Base-by-base conservation (phyloP, 2,329 filamentous ascomycete species). In the Calonectria fujianensis region DNA sequence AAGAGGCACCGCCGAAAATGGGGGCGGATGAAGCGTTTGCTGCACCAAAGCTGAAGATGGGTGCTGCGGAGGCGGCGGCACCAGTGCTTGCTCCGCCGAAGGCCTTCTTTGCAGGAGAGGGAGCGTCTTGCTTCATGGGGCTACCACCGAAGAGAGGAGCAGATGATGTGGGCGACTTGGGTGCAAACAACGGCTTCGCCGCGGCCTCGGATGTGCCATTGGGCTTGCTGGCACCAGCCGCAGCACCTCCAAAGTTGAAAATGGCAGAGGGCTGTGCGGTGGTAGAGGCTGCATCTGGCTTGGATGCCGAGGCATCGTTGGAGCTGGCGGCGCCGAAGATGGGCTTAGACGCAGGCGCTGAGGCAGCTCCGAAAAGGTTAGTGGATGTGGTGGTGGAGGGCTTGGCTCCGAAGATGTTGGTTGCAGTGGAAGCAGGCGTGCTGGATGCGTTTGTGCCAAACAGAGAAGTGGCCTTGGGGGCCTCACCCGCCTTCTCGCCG, bases 111-210 rank as follows among this genome's bases (percentile, higher is more conserved):
- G 83, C 84, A 16, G 84, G 83, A 3, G 85, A 85, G 9, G 83
- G 80, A 8, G 81, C 83, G 72, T 87, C 85, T 72, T 89, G 85
- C 75, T 88, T 87, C 80, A 89, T 86, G 20, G 85, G 85, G 68
- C 86, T 87, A 39, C 85, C 85, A 64, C 82, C 84, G 77, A 89
- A 88, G 74, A 85, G 72, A 27, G 83, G 79, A 27, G 81, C 65
- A 9, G 82, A 78, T 54, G 80, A 69, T 7, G 83, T 74, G 7
- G 83, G 82, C 35, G 85, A 85, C 72, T 84, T 85, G 35, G 84
- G 82, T 11, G 82, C 83, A 69, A 88, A 88, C 18, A 86, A 75
- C 18, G 86, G 83, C 77, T 86, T 87, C 18, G 82, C 65, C 27
- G 79, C 69, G 7, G 82, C 70, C 14, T 80, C 77, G 18, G 80